Evolutionary conservation across 2,329 filamentous ascomycete species (phyloP), one percentile per base, ranked within the genome.

Genomic region (Mollisia scopiformis): DNA sequence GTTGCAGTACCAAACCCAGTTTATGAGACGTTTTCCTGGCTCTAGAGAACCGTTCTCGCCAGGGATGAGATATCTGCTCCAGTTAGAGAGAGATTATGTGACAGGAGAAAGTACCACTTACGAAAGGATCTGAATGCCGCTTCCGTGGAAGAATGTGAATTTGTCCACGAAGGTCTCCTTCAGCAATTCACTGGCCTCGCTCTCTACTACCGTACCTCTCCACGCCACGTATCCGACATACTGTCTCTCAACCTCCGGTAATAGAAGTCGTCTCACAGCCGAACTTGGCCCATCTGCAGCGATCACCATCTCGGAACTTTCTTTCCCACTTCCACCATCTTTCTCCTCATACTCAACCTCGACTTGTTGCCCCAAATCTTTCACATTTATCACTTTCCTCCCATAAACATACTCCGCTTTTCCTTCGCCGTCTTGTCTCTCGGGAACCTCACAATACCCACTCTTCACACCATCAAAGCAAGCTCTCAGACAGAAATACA

Each of bases 1-100:
- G 57, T 79, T 78, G 59, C 73, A 73, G 64, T 81, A 81, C 71
- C 77, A 82, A 16, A 81, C 78, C 68, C 76, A 80, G 64, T 80
- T 82, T 55, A 80, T 72, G 14, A 77, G 74, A 0, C 78, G 73
- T 21, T 75, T 60, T 2, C 77, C 78, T 0, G 70, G 74, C 50
- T 75, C 70, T 5, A 79, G 65, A 2, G 72, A 73, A 1, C 79
- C 79, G 57, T 75, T 47, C 66, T 21, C 58, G 0, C 77, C 76
- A 0, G 78, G 78, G 41, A 80, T 79, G 23, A 79, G 69, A 62
- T 80, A 80, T 43, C 66, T 69, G 50, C 31, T 58, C n/a, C 53
- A 23, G 30, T 50, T 11, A 56, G 31, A 11, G 21, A 30, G 10
- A 6, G 1, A 27, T 13, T 21, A 6, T 25, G 2, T 21, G n/a